These are phyloP conservation scores for Aegilops longissima DNA, from an alignment of 176 grass and related monocot genomes.

Conservation along the genomic window DNA sequence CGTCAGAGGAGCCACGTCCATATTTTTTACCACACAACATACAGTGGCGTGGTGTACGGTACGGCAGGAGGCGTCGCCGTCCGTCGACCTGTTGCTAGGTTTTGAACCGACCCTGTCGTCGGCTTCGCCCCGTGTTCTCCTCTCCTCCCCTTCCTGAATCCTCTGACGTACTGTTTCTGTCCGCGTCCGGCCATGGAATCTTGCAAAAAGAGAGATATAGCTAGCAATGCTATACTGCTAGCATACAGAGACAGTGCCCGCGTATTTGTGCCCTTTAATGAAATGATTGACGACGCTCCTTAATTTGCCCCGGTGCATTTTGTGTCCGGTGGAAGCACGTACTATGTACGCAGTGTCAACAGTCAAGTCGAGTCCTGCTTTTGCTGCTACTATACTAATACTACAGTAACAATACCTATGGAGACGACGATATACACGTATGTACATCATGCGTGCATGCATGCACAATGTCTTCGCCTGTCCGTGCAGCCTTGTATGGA, in stretches of 20 bases:
- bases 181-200: conserved; percentile 11
- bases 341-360: too few species aligned
- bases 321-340: too few species aligned
- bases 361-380: too few species aligned
- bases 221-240: too few species aligned
- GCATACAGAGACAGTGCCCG: too few species aligned
- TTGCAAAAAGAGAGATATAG: not conserved
- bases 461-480: not conserved
- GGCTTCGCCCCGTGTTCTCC: not conserved
- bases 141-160: not conserved
- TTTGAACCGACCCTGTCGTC: not conserved
- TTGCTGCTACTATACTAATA: too few species aligned
- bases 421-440: too few species aligned
- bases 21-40: not conserved
- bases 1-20: too few species aligned
- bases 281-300: not conserved
- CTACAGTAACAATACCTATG: too few species aligned
- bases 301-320: too few species aligned
- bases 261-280: not conserved
- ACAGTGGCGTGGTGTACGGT: not conserved
- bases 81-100: not conserved
- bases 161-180: not conserved
- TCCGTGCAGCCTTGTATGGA: not conserved
- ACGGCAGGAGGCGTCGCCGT: not conserved
- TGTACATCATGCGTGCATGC: too few species aligned